These are phyloP conservation scores for Ilex paraguariensis DNA, from an alignment of 305 asterid genomes.

Conservation along the genomic window DNA sequence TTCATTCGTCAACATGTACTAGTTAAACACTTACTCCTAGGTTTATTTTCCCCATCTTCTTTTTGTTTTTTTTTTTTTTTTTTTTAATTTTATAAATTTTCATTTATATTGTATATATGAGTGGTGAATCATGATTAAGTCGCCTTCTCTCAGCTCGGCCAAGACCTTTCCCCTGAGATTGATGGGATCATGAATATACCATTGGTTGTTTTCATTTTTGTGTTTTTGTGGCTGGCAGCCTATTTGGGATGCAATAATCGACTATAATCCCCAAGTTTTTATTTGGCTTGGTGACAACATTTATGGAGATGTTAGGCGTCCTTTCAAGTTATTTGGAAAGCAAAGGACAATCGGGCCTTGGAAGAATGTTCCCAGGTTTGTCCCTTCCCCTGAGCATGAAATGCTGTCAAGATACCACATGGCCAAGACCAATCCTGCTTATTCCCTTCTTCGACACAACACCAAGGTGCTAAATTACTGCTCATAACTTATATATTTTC, in stretches of 20 bases:
- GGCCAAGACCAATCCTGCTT: conserved; percentile 20
- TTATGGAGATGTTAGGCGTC: conserved; percentile 24
- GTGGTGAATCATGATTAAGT: no score
- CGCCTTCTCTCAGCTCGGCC: no score
- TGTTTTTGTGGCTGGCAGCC: conserved; percentile 10
- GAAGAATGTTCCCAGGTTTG: conserved; percentile 28
- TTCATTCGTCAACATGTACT: no score
- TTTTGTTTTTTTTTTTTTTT: no score
- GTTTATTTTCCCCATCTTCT: no score
- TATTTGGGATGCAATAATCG: conserved; percentile 21
- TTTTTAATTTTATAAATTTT: no score
- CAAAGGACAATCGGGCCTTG: conserved; percentile 32
- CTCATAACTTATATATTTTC: no score
- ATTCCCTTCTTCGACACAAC: conserved; percentile 15
- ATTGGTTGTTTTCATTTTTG: not conserved
- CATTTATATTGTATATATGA: no score
- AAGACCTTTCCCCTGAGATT: no score
- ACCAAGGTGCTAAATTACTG: conserved; percentile 12
- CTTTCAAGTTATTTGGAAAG: conserved; percentile 26
- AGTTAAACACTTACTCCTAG: no score
- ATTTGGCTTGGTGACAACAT: conserved; percentile 31
- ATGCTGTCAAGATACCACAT: conserved; percentile 16
- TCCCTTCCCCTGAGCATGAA: conserved; percentile 21
- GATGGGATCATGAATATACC: no score
- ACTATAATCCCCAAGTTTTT: conserved; percentile 25